Evolutionary conservation across 75 land plant genomes (phyloP).

Genomic region (Sequoiadendron giganteum): DNA sequence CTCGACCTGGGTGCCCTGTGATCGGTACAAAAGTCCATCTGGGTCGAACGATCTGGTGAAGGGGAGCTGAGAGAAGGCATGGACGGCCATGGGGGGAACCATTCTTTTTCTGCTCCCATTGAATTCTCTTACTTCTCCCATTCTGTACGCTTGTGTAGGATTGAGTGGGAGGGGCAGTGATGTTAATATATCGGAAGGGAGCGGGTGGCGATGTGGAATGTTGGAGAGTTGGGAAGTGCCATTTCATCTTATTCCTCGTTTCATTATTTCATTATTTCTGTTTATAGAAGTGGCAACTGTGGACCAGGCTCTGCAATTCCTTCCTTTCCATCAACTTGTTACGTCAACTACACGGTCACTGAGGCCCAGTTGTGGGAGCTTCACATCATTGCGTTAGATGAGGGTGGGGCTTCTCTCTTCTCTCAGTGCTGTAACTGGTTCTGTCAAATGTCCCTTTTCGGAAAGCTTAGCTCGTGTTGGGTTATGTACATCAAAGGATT

Average conservation of each 20-base stretch:
- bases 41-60: constrained; percentile 19
- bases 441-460: no score
- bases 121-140: neutral
- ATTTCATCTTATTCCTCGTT: neutral
- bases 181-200: neutral
- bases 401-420: no score
- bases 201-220: neutral
- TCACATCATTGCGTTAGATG: no score
- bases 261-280: no score
- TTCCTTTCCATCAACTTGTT: no score
- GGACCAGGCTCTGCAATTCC: no score
- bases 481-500: no score
- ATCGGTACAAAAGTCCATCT: neutral
- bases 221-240: neutral
- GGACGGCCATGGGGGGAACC: constrained; percentile 15
- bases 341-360: no score
- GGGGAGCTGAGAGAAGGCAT: constrained; percentile 67
- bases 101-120: neutral
- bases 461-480: no score
- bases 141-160: neutral
- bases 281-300: no score
- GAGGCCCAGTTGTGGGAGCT: no score
- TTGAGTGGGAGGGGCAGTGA: neutral
- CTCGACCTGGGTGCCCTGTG: neutral
- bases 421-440: no score